Evolutionary conservation across 768 basidiomycete genomes (phyloP), one percentile per base, ranked within the genome.

Genomic region (Pleurotus salmoneostramineus): DNA sequence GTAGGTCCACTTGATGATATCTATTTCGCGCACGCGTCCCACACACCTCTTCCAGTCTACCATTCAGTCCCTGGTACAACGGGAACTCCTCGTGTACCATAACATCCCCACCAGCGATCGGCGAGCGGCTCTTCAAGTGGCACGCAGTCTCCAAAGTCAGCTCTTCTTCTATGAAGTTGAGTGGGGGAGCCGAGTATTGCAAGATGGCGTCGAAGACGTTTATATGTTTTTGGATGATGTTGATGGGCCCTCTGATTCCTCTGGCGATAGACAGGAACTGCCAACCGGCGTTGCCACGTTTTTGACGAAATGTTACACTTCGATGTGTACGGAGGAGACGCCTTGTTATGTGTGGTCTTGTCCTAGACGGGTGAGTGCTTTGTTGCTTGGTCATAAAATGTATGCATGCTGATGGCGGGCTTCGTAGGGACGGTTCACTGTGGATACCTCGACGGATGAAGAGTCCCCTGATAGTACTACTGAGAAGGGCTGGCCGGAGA

Each of bases 81-180:
- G 89, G 17, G 91, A 95, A 65, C 79, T 95, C 6, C 82, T 88
- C 48, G 80, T 88, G 64, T 84, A 87, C 56, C 88, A 91, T 60
- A 85, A 84, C 8, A 77, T 89, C 36, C 85, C 86, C 3, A 86
- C 85, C 0, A 87, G 81, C 60, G 93, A 95, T 63, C 80, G 95
- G 6, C 83, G 91, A 5, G 87, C 88, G 12, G 93, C 95, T 3
- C 74, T 97, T 32, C 87, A 90, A 67, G 88, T 96, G 37, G 97
- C 94, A 3, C 86, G 93, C 40, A 92, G 91, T 58, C 77, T 98
- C 37, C 95, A 98, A 67, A 88, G 83, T 58, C 93, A 96, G 68
- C 80, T 98, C 4, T 98, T 94, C 78, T 95, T 97, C 71, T 93
- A 93, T 67, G 96, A 98, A 69, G 95, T 98, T 5, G 95, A 98